Percentiles rank a stretch among this genome's conserved stretches.
Conservation (phyloP, 148 eudicot species). For the Pharnaceum exiguum region DNA sequence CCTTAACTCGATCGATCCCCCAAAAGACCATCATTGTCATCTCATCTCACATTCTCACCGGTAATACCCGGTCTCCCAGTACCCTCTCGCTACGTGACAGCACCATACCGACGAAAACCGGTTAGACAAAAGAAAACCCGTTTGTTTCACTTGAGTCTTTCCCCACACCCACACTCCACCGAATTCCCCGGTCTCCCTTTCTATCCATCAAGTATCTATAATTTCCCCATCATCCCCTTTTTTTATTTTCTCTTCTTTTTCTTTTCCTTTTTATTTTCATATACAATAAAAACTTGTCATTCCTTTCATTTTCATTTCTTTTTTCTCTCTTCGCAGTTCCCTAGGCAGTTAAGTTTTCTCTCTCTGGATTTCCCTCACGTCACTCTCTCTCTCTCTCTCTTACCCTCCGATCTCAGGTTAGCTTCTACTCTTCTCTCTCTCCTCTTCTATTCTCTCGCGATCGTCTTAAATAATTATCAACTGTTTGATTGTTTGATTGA, state of each 20-base stretch:
- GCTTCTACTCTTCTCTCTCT: neutral
- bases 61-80: constrained; percentile 9
- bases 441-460: no score
- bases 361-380: neutral
- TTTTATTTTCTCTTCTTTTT: neutral
- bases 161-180: neutral
- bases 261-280: no score
- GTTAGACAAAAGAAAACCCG: neutral
- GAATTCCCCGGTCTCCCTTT: constrained; percentile 23
- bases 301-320: neutral
- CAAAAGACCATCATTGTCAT: neutral
- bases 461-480: no score
- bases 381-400: constrained; percentile 3
- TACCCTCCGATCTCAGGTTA: constrained; percentile 1
- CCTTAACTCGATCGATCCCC: no score
- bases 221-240: no score
- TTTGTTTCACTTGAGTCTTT: no score
- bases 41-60: neutral
- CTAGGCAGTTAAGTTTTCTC: constrained; percentile 11
- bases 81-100: neutral
- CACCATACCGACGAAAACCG: constrained; percentile 11
- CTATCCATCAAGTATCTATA: no score
- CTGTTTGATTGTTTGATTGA: no score
- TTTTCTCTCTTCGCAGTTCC: neutral
- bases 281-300: no score